phyloP scores from a whole-genome alignment of 768 basidiomycete species.

The Mycena vulgaris region DNA sequence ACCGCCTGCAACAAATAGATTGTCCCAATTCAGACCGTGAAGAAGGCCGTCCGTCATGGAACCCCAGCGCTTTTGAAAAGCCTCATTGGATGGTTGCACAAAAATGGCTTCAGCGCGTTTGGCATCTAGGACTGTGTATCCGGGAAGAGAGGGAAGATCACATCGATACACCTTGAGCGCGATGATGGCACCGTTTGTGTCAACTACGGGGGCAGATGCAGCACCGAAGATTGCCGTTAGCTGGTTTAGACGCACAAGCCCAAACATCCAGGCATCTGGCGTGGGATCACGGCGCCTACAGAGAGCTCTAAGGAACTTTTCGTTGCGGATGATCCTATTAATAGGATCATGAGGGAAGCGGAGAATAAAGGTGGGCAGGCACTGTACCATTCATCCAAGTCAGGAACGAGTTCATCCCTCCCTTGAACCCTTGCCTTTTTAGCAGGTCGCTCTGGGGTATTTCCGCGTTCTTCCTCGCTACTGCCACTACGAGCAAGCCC shows the following conservation, averaged over 20 bases:
- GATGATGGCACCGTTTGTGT: too few species aligned
- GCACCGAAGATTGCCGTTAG: too few species aligned
- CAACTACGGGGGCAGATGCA: too few species aligned
- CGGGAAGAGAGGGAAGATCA: slow-evolving; percentile 17
- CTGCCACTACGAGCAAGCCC: slow-evolving; percentile 9
- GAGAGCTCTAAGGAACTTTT: slow-evolving; percentile 30
- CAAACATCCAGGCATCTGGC: not conserved
- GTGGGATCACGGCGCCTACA: slow-evolving; percentile 15
- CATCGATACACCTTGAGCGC: too few species aligned
- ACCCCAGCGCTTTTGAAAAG: slow-evolving; percentile 31
- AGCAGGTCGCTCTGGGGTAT: slow-evolving; percentile 3
- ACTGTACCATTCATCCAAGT: slow-evolving; percentile 38
- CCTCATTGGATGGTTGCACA: slow-evolving; percentile 27
- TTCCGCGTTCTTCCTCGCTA: not conserved
- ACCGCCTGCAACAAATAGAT: slow-evolving; percentile 38
- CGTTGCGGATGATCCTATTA: slow-evolving; percentile 35
- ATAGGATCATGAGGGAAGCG: not conserved
- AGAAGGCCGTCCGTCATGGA: slow-evolving; percentile 36
- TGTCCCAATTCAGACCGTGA: slow-evolving; percentile 35
- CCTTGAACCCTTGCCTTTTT: slow-evolving; percentile 33
- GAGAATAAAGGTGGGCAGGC: not conserved
- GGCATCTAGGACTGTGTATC: slow-evolving; percentile 30
- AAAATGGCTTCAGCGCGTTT: slow-evolving; percentile 16
- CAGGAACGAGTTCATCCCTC: slow-evolving; percentile 31
- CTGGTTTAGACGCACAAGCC: too few species aligned